Evolutionary conservation across 257 asterid species (phyloP).

Genomic region (Primulina huaijiensis): DNA sequence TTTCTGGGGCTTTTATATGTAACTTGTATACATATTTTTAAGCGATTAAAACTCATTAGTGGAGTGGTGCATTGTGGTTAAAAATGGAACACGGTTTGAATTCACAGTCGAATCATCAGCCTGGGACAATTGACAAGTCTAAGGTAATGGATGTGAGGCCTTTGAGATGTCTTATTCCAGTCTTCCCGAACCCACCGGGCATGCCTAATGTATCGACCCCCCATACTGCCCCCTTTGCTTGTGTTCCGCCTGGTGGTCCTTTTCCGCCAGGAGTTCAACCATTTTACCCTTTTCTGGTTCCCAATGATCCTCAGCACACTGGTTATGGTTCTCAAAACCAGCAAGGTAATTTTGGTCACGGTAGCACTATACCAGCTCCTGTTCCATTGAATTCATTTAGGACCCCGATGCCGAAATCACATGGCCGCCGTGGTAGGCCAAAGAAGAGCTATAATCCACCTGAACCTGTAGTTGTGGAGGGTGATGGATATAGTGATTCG

Average conservation of each 20-base stretch:
- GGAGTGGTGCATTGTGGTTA: constrained; percentile 23
- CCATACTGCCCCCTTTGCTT: constrained; percentile 75
- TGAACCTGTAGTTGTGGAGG: constrained; percentile 39
- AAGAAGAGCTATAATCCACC: constrained; percentile 32
- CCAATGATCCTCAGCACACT: constrained; percentile 38
- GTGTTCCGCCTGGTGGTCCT: constrained; percentile 92
- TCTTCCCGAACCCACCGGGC: constrained; percentile 65
- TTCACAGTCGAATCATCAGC: constrained; percentile 40
- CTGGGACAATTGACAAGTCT: constrained; percentile 64
- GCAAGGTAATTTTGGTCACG: constrained; percentile 33
- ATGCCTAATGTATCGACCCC: constrained; percentile 46
- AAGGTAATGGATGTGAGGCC: constrained; percentile 78
- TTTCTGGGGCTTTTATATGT: constrained; percentile 1
- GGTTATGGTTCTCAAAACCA: constrained; percentile 29
- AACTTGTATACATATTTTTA: neutral
- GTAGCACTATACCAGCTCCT: constrained; percentile 50
- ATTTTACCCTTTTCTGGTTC: constrained; percentile 63
- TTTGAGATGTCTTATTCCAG: constrained; percentile 67
- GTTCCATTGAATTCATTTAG: constrained; percentile 67
- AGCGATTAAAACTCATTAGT: constrained; percentile 17
- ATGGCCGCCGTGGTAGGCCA: constrained; percentile 44
- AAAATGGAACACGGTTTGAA: constrained; percentile 74
- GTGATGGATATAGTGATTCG: constrained; percentile 52
- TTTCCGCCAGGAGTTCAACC: constrained; percentile 90
- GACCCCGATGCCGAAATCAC: constrained; percentile 50